Conservation (phyloP, 306 rosid genomes). For the Crotalaria pallida region DNA sequence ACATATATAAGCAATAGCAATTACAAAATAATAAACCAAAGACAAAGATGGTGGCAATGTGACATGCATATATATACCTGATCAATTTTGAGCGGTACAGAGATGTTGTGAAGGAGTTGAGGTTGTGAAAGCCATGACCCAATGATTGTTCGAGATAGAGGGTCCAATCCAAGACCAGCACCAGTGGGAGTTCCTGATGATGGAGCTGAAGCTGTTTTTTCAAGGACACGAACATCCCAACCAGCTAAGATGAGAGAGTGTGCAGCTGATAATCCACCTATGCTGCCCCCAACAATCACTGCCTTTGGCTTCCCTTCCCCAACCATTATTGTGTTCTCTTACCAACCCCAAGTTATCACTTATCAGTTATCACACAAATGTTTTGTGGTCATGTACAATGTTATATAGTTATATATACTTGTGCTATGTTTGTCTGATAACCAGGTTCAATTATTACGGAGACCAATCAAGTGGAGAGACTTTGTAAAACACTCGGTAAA, state of each 20-base stretch:
- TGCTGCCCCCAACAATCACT: constrained; percentile 81
- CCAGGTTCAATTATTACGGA: too few species aligned
- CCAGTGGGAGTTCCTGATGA: constrained; percentile 77
- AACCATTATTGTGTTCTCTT: constrained; percentile 30
- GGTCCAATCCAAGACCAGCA: constrained; percentile 84
- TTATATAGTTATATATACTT: too few species aligned
- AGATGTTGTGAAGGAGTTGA: constrained; percentile 33
- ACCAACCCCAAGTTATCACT: too few species aligned
- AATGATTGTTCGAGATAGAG: constrained; percentile 51
- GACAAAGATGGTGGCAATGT: constrained; percentile 16
- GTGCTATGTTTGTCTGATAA: too few species aligned
- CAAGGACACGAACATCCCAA: constrained; percentile 67
- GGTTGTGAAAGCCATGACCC: constrained; percentile 57
- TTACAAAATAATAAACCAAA: too few species aligned
- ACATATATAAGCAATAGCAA: too few species aligned
- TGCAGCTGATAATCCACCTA: constrained; percentile 65
- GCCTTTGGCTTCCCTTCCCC: constrained; percentile 44
- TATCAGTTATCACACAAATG: too few species aligned
- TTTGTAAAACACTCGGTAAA: too few species aligned
- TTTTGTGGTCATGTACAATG: too few species aligned
- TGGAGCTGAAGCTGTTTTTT: constrained; percentile 52
- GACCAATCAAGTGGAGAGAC: too few species aligned
- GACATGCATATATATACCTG: too few species aligned
- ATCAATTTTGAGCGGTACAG: constrained; percentile 68
- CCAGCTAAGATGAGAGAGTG: constrained; percentile 61